Evolutionary conservation across 129 eudicot species (phyloP).

Genomic region (Logfia minima): DNA sequence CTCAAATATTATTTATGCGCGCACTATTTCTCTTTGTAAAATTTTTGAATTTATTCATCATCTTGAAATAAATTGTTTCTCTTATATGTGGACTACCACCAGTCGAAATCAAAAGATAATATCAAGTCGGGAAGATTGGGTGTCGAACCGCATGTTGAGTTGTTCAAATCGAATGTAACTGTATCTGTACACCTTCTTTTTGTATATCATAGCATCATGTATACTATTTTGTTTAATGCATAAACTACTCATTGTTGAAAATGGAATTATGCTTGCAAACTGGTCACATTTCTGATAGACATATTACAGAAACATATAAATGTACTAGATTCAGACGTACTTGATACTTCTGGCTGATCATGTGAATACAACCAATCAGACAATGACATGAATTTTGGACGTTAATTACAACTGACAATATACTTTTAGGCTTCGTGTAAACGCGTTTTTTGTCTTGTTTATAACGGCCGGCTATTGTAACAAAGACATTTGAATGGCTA

Average conservation of each 20-base stretch:
- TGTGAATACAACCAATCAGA: background rate
- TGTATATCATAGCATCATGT: background rate
- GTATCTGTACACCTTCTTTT: background rate
- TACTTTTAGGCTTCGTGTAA: background rate
- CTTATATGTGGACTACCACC: too few species aligned
- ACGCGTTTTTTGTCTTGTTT: background rate
- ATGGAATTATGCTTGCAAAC: too few species aligned
- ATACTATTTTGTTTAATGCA: background rate
- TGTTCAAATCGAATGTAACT: background rate
- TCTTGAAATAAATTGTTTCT: background rate
- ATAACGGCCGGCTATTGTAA: conserved; percentile 11
- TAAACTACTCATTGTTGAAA: background rate
- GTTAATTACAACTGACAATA: background rate
- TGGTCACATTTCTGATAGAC: too few species aligned
- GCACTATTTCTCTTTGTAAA: background rate
- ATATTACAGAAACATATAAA: background rate
- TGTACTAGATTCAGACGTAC: background rate
- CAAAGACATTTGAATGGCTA: background rate
- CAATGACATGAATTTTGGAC: background rate
- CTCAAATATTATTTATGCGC: background rate
- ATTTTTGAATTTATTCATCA: background rate
- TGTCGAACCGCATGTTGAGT: too few species aligned
- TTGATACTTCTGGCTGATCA: background rate
- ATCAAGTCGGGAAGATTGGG: too few species aligned
- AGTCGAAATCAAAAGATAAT: too few species aligned